A percentile compares a stretch with the other conserved stretches of the same genome.
These are phyloP conservation scores for Xanthoconium stramineum DNA, from an alignment of 768 basidiomycete species.

Conservation along the genomic window DNA sequence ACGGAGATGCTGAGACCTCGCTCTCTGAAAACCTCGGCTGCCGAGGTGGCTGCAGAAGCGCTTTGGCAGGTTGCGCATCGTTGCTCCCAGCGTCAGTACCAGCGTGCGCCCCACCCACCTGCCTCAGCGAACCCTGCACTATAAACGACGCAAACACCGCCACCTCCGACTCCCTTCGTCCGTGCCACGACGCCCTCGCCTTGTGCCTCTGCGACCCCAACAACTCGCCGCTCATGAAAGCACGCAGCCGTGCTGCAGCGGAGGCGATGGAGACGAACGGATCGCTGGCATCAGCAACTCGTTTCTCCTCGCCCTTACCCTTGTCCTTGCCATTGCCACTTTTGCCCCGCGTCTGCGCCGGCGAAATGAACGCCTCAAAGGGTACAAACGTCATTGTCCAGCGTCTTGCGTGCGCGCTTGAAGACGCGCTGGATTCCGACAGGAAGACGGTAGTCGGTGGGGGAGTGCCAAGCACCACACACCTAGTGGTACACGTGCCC, in stretches of 20 bases:
- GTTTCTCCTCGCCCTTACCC: neutral
- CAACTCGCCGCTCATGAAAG: too few species aligned
- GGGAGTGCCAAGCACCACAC: neutral
- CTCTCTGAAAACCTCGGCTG: neutral
- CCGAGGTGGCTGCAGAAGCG: too few species aligned
- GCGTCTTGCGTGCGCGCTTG: neutral
- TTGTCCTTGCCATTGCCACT: too few species aligned
- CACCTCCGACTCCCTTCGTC: slow-evolving; percentile 12
- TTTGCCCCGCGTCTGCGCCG: neutral
- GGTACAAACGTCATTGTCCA: neutral
- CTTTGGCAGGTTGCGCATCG: neutral
- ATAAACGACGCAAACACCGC: slow-evolving; percentile 19
- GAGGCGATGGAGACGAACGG: neutral
- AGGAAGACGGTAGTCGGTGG: neutral
- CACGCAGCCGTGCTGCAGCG: too few species aligned
- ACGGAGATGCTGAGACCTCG: neutral
- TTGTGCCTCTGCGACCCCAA: neutral
- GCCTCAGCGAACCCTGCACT: slow-evolving; percentile 7
- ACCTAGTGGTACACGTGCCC: neutral
- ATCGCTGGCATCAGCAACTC: neutral
- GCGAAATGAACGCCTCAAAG: slow-evolving; percentile 26
- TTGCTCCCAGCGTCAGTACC: neutral
- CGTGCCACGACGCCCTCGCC: neutral
- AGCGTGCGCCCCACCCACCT: neutral
- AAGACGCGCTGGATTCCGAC: neutral